Conservation (phyloP, 2,329 filamentous ascomycete species). For the Sporothrix pallida region DNA sequence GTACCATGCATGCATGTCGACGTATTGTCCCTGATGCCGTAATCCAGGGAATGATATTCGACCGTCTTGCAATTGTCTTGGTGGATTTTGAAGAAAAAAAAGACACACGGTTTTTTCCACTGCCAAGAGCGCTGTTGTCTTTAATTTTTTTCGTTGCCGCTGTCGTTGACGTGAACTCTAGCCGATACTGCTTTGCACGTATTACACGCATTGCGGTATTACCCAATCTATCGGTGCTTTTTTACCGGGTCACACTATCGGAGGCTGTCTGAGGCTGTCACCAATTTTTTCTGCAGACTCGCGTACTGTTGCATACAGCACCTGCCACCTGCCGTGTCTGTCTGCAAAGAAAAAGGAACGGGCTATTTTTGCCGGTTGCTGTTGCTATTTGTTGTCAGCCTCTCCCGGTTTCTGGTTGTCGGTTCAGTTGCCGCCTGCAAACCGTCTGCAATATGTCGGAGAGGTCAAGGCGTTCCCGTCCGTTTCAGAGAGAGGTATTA, state of each 20-base stretch:
- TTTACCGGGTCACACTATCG: not conserved
- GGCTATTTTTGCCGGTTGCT: constrained; percentile 11
- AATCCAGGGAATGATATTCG: not conserved
- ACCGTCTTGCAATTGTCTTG: not conserved
- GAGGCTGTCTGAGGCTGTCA: too few relatives aligned
- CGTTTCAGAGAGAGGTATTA: too few relatives aligned
- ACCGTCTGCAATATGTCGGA: too few relatives aligned
- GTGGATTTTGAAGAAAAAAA: not conserved
- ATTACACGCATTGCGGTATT: not conserved
- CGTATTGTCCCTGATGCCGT: not conserved
- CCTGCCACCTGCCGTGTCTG: not conserved
- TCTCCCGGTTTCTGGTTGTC: constrained; percentile 2
- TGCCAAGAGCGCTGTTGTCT: not conserved
- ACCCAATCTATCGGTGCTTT: not conserved
- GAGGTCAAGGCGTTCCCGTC: not conserved
- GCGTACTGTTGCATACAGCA: not conserved
- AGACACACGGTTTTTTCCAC: not conserved
- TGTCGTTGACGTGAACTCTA: too few relatives aligned
- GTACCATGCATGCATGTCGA: not conserved
- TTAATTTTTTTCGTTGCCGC: too few relatives aligned
- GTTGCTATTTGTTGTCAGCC: not conserved
- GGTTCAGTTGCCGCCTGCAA: not conserved
- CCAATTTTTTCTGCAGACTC: not conserved
- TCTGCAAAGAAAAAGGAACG: not conserved
- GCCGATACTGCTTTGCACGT: too few relatives aligned